Evolutionary conservation across 108 stramenopile species (phyloP).

Genomic region (Stephanodiscus minutulus): DNA sequence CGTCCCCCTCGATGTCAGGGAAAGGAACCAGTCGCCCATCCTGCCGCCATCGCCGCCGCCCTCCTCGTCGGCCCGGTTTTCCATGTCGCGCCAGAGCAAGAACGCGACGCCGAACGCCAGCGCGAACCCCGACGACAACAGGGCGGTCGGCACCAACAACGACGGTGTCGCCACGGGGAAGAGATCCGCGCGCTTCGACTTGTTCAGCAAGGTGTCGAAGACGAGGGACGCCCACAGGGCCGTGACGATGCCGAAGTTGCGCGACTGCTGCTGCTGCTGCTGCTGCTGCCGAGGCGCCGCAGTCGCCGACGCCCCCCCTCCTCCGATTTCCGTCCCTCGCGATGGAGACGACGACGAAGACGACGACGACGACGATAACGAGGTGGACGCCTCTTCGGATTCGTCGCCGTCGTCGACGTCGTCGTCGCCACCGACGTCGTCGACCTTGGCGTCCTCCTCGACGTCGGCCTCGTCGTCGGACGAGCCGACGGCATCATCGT

Average conservation of each 20-base stretch:
- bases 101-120: constrained; percentile 27
- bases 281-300: not conserved
- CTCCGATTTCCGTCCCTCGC: not conserved
- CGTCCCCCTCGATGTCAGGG: constrained; percentile 5
- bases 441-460: not conserved
- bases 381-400: no score
- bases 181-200: constrained; percentile 28
- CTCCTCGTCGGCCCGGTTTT: constrained; percentile 19
- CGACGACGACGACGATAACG: not conserved
- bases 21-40: constrained; percentile 35
- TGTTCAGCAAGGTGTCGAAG: constrained; percentile 37
- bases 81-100: constrained; percentile 37
- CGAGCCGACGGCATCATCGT: not conserved
- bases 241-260: constrained; percentile 39
- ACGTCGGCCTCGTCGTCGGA: not conserved
- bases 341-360: not conserved
- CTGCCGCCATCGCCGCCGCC: not conserved
- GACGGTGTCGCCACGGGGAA: constrained; percentile 4
- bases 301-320: not conserved
- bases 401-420: not conserved
- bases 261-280: constrained; percentile 21
- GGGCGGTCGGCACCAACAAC: constrained; percentile 15
- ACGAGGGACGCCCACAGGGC: constrained; percentile 41
- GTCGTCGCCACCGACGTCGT: not conserved
- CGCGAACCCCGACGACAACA: constrained; percentile 39